Evolutionary conservation across 345 rosid species (phyloP).

Genomic region (Heritiera littoralis): DNA sequence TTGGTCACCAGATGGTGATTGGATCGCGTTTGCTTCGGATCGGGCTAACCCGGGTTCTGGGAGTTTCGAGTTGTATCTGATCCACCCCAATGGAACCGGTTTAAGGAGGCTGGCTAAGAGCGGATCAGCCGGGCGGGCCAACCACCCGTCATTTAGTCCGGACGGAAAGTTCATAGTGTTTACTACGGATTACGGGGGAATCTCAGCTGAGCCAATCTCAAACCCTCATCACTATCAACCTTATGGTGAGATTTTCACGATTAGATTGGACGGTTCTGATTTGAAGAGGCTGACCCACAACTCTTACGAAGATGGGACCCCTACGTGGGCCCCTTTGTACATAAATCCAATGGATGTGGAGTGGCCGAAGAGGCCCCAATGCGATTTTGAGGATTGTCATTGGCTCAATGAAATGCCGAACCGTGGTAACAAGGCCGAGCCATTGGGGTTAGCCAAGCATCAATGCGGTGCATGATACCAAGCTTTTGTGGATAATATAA

Average conservation of each 20-base stretch:
- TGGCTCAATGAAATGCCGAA: conserved; percentile 60
- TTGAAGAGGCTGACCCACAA: conserved; percentile 78
- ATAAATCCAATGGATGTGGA: conserved; percentile 55
- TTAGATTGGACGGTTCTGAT: conserved; percentile 72
- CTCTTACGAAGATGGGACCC: conserved; percentile 88
- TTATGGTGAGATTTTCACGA: conserved; percentile 77
- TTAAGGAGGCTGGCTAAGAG: conserved; percentile 67
- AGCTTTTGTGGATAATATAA: background rate
- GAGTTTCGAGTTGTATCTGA: conserved; percentile 66
- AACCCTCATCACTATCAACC: conserved; percentile 86
- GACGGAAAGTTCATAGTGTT: conserved; percentile 70
- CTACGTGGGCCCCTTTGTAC: conserved; percentile 62
- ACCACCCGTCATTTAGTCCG: conserved; percentile 82
- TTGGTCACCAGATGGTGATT: conserved; percentile 82
- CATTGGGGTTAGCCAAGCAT: background rate
- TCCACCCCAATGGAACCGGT: conserved; percentile 83
- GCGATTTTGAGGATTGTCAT: conserved; percentile 78
- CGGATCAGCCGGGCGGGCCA: conserved; percentile 63
- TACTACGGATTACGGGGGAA: conserved; percentile 72
- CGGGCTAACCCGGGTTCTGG: conserved; percentile 71
- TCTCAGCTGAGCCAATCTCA: conserved; percentile 91
- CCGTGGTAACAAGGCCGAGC: background rate
- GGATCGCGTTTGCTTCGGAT: conserved; percentile 83
- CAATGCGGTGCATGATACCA: conserved; percentile 10
- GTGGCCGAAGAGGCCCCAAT: conserved; percentile 33